These are phyloP conservation scores for Rutstroemia sp. DNA, from an alignment of 2,329 filamentous ascomycete genomes.

Conservation along the genomic window DNA sequence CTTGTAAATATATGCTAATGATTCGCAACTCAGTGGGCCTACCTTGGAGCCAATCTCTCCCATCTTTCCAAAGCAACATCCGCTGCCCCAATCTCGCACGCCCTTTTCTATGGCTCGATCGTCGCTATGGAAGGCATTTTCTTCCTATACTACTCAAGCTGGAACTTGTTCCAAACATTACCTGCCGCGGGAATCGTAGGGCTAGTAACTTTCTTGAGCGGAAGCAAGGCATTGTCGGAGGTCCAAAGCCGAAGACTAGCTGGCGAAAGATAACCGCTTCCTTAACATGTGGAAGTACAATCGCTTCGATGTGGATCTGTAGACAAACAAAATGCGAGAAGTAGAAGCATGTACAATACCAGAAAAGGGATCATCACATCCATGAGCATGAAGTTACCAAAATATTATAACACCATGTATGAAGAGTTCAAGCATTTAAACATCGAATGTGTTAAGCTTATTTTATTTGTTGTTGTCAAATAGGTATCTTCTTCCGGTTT, in stretches of 20 bases:
- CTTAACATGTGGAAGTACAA: neutral
- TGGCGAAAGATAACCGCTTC: slow-evolving; percentile 32
- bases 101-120: slow-evolving; percentile 79
- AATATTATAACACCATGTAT: too few species aligned
- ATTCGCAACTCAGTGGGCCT: slow-evolving; percentile 55
- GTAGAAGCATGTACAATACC: slow-evolving; percentile 4
- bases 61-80: slow-evolving; percentile 71
- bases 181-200: slow-evolving; percentile 64
- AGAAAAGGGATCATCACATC: neutral
- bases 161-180: slow-evolving; percentile 86
- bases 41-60: slow-evolving; percentile 73
- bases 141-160: slow-evolving; percentile 86
- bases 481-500: neutral
- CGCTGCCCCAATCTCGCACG: slow-evolving; percentile 72
- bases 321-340: neutral
- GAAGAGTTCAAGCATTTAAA: neutral
- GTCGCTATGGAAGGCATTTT: slow-evolving; percentile 85
- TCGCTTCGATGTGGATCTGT: neutral
- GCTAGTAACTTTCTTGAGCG: slow-evolving; percentile 72
- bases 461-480: neutral
- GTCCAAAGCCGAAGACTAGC: slow-evolving; percentile 82
- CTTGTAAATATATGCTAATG: slow-evolving; percentile 20
- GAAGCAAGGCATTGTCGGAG: slow-evolving; percentile 83
- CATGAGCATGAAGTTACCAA: too few species aligned
- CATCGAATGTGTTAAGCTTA: neutral